Conservation (phyloP, 495 filamentous ascomycete species). For the Entonaema liquescens region DNA sequence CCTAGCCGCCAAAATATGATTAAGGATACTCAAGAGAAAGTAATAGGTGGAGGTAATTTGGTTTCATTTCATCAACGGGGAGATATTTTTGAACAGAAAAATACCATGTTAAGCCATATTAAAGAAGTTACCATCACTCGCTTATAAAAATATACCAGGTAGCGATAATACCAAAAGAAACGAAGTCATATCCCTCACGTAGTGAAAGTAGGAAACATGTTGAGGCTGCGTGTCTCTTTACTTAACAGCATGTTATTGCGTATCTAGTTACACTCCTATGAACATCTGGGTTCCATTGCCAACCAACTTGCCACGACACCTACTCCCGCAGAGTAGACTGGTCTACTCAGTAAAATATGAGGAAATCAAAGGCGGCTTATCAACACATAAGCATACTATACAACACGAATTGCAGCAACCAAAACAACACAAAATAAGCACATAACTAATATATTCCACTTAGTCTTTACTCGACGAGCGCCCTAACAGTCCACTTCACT, state of each 20-base stretch:
- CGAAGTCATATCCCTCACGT: not conserved
- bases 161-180: not conserved
- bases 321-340: too few species aligned
- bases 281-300: too few species aligned
- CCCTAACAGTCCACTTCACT: too few species aligned
- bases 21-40: not conserved
- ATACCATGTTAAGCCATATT: not conserved
- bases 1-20: not conserved
- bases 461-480: too few species aligned
- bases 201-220: not conserved
- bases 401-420: too few species aligned
- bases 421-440: too few species aligned
- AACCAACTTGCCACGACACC: not conserved
- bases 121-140: not conserved
- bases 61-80: not conserved
- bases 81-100: not conserved
- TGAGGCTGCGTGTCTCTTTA: not conserved
- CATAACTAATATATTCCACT: too few species aligned
- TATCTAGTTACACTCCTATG: not conserved
- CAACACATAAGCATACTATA: too few species aligned
- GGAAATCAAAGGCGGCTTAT: too few species aligned
- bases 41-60: not conserved
- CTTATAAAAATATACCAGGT: not conserved
- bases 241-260: not conserved
- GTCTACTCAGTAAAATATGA: too few species aligned